phyloP scores from a whole-genome alignment of 2,329 filamentous ascomycete species.

The Neoarthrinium moseri region DNA sequence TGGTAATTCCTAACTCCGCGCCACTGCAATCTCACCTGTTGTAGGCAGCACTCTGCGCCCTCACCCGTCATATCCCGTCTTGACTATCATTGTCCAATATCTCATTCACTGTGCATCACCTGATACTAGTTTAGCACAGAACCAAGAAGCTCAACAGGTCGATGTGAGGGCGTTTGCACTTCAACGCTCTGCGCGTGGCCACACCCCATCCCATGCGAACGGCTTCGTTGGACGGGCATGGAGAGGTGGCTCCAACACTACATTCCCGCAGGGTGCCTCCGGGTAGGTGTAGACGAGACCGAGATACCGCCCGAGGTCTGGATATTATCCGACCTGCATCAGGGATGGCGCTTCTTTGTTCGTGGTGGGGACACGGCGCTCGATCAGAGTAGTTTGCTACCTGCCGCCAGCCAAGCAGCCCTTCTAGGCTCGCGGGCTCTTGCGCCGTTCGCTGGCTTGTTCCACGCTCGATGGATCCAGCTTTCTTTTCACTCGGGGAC shows the following conservation, averaged over 20 bases:
- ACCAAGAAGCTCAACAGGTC: too few relatives aligned
- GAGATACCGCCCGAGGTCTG: conserved; percentile 14
- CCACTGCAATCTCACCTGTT: too few relatives aligned
- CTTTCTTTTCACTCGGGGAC: conserved; percentile 34
- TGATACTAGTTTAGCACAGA: too few relatives aligned
- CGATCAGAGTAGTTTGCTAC: neutral
- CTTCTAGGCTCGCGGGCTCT: conserved; percentile 27
- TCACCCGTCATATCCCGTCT: too few relatives aligned
- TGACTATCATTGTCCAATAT: too few relatives aligned
- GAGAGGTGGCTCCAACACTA: conserved; percentile 23
- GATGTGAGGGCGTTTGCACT: too few relatives aligned
- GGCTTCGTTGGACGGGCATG: conserved; percentile 9
- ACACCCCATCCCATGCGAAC: neutral
- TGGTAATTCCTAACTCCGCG: too few relatives aligned
- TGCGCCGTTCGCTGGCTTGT: conserved; percentile 26
- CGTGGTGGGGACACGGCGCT: conserved; percentile 17
- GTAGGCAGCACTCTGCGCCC: too few relatives aligned
- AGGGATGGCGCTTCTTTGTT: conserved; percentile 27
- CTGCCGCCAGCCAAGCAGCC: conserved; percentile 16
- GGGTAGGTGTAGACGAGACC: conserved; percentile 22
- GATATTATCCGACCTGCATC: conserved; percentile 10
- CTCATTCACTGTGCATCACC: too few relatives aligned
- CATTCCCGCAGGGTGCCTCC: conserved; percentile 41
- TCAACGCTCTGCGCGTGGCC: neutral
- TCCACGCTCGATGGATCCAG: conserved; percentile 39